Evolutionary conservation across 768 basidiomycete genomes (phyloP).

Genomic region (Mycena metata): DNA sequence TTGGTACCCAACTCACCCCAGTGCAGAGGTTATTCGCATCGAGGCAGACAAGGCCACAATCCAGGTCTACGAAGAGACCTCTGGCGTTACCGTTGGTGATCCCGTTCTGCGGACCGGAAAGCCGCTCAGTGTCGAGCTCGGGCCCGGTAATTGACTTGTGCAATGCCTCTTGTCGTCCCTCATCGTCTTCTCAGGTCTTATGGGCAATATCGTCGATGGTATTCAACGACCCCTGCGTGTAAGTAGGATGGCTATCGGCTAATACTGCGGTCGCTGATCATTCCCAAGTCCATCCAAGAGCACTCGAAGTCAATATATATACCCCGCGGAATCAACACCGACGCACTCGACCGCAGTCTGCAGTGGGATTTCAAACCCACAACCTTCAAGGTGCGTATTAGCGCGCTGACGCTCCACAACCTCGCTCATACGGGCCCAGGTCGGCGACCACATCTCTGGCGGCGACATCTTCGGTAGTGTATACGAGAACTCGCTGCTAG

Average conservation of each 20-base stretch:
- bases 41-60: conserved; percentile 98
- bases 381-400: conserved; percentile 72
- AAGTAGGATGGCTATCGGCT: conserved; percentile 46
- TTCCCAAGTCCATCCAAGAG: conserved; percentile 86
- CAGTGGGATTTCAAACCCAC: conserved; percentile 96
- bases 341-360: conserved; percentile 88
- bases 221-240: conserved; percentile 94
- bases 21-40: conserved; percentile 96
- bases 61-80: conserved; percentile 99
- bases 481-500: conserved; percentile 96
- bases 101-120: conserved; percentile 98
- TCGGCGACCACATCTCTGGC: conserved; percentile 97
- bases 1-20: conserved; percentile 18
- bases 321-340: conserved; percentile 98
- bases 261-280: conserved; percentile 24
- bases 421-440: conserved; percentile 55
- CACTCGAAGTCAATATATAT: conserved; percentile 99
- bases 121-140: conserved; percentile 96
- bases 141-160: conserved; percentile 77
- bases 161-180: not conserved
- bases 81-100: conserved; percentile 98
- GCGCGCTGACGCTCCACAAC: conserved; percentile 29
- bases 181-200: conserved; percentile 73
- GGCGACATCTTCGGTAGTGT: conserved; percentile 97
- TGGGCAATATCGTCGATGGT: conserved; percentile 99